Percentiles rank a stretch among this genome's conserved stretches.
These are phyloP conservation scores for Rubus idaeus DNA, from an alignment of 306 rosid species.

Conservation along the genomic window DNA sequence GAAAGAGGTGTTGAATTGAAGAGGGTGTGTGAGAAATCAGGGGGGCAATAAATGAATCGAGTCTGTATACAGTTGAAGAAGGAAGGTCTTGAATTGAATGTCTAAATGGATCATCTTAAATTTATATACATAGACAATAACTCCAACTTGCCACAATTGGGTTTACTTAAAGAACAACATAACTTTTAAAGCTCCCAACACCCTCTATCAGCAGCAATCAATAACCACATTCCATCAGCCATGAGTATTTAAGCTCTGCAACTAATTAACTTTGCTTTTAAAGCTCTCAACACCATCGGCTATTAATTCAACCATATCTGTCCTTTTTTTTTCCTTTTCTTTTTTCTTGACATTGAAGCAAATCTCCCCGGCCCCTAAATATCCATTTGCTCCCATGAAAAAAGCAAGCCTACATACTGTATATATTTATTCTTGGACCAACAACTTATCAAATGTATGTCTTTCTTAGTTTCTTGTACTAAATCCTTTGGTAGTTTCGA, in stretches of 20 bases:
- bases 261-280: conserved; percentile 32
- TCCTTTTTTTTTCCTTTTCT: conserved; percentile 8
- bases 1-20: conserved; percentile 24
- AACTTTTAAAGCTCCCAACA: conserved; percentile 70
- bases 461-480: neutral
- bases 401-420: neutral
- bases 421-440: conserved; percentile 3
- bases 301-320: conserved; percentile 38
- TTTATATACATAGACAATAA: conserved; percentile 45
- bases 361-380: neutral
- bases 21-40: conserved; percentile 33
- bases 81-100: conserved; percentile 56
- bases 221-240: conserved; percentile 39
- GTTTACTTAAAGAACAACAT: conserved; percentile 45
- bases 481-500: neutral
- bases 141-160: conserved; percentile 70
- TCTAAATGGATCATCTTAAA: conserved; percentile 30
- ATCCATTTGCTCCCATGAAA: conserved; percentile 9
- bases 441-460: neutral
- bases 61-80: conserved; percentile 59
- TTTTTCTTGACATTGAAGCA: neutral
- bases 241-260: conserved; percentile 38
- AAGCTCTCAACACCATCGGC: conserved; percentile 46
- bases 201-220: conserved; percentile 53
- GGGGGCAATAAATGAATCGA: conserved; percentile 53